Evolutionary conservation across 2,329 filamentous ascomycete genomes (phyloP), one percentile per base, ranked within the genome.

Genomic region (Coniochaeta sp.): DNA sequence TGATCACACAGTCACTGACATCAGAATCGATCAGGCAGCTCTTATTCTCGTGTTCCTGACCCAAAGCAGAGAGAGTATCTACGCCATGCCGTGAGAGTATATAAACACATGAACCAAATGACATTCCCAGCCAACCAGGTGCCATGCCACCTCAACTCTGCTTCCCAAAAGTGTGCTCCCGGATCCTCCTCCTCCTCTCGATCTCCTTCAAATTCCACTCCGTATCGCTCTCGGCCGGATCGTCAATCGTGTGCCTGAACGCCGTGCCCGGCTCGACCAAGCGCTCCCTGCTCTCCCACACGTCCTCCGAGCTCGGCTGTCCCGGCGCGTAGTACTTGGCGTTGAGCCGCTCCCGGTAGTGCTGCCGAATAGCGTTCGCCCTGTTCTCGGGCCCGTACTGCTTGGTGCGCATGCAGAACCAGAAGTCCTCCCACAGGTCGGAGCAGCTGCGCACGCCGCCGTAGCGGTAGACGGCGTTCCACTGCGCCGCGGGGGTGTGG

Each of bases 371-470:
- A 66, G 81, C 79, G 58, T 79, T 81, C 62, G 83, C 85, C 67
- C 85, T 85, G 65, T 85, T 77, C 50, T 80, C 75, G 26, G 84
- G 81, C 0, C 80, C 73, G 69, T 86, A 86, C 1, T 82, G 81
- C 68, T 89, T 87, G 40, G 87, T 87, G 64, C 90, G 87, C 93
- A 98, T 97, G 80, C 95, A 99, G 77, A 97, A 93, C 90, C 93
- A 96, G 75, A 96, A 98, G 74, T 96, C 90, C 62, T 88, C 84
- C 92, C 93, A 97, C 64, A 92, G 87, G 65, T 96, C 89, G 63
- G 81, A 85, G 80, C 95, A 99, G 3, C 84, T 81, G 52, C 88
- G 85, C 69, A 96, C 78, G 47, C 80, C 77, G 63, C 95, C 95
- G 71, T 91, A 88, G 42, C 95, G 89, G 80, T 98, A 99, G 40